Base-by-base conservation (phyloP, 2,329 filamentous ascomycete species). In the Cadophora sp. region DNA sequence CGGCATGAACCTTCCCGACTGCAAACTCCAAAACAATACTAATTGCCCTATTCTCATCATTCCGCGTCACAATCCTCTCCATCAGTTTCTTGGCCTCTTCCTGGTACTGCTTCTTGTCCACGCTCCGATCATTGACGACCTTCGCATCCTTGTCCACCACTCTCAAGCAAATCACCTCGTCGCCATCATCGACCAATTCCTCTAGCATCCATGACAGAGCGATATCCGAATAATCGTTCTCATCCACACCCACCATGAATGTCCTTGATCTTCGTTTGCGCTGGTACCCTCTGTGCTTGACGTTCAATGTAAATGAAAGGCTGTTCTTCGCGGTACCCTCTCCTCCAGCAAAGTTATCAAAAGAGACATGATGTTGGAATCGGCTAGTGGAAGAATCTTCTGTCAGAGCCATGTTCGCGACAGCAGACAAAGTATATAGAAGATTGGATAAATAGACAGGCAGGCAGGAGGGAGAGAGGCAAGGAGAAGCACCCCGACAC, bases 201-300 rank as follows among this genome's bases (percentile, higher is more conserved):
- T 92, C 90, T 63, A 93, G 85, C 70, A 92, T 84, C 90, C 90
- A 93, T 77, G 91, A 88, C 8, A 93, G 81, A 5, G 91, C 91
- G 77, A 90, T 92, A 64, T 92, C 89, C 1, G 89, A 91, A 78
- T 92, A 92, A 66, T 92, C 89, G 72, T 92, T 92, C 72, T 90
- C 87, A 75, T 92, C 91, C 26, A 89, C 90, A 8, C 91, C 91
- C 74, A 90, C 91, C 29, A 92, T 82, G 72, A 92, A 92, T 0
- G 90, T 92, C 34, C 91, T 83, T 26, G 88, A 91, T 29, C 89
- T 84, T 70, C 89, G 86, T 60, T 87, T 89, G 76, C 86, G 88
- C 73, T 88, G 86, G 77, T 92, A 92, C 73, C 91, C 89, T 75
- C 87, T 89, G 76, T 92, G 91, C 76, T 92, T 92, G 71, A 89